phyloP scores from a whole-genome alignment of 1,284 basidiomycete species.

The Mycosarcoma maydis region DNA sequence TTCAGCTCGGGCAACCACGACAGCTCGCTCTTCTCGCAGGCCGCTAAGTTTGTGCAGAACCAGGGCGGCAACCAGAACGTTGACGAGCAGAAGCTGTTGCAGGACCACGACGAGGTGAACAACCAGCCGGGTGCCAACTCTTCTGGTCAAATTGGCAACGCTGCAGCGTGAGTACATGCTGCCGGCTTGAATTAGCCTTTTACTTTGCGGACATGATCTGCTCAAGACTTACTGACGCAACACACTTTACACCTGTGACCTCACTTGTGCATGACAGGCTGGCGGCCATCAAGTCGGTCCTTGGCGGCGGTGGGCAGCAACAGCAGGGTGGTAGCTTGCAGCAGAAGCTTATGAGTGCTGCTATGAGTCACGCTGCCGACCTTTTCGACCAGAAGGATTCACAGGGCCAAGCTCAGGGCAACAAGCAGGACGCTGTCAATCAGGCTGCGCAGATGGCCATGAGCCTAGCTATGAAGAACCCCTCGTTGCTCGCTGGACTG shows the following conservation, averaged over 20 bases:
- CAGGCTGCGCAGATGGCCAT: slow-evolving; percentile 63
- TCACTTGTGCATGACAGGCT: slow-evolving; percentile 19
- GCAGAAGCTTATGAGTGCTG: slow-evolving; percentile 41
- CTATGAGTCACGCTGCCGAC: slow-evolving; percentile 47
- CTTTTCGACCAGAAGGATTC: slow-evolving; percentile 56
- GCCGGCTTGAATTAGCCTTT: no score
- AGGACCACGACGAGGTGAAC: slow-evolving; percentile 55
- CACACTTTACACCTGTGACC: background rate
- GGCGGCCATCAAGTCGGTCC: slow-evolving; percentile 47
- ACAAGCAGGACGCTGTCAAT: slow-evolving; percentile 67
- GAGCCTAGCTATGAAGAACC: slow-evolving; percentile 63
- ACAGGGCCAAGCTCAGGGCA: slow-evolving; percentile 57
- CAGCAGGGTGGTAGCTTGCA: slow-evolving; percentile 46
- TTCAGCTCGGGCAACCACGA: slow-evolving; percentile 48
- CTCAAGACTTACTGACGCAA: no score
- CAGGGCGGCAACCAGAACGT: slow-evolving; percentile 49
- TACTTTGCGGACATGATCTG: no score
- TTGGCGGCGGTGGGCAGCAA: slow-evolving; percentile 35
- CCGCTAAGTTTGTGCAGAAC: slow-evolving; percentile 47
- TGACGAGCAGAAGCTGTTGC: slow-evolving; percentile 54
- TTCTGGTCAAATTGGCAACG: slow-evolving; percentile 54
- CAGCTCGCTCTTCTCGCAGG: slow-evolving; percentile 47
- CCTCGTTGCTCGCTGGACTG: slow-evolving; percentile 40
- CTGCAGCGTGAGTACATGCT: slow-evolving; percentile 55
- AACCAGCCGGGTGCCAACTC: slow-evolving; percentile 44